These are phyloP conservation scores for Metarhizium rileyi DNA, from an alignment of 2,329 filamentous ascomycete genomes.

Conservation along the genomic window DNA sequence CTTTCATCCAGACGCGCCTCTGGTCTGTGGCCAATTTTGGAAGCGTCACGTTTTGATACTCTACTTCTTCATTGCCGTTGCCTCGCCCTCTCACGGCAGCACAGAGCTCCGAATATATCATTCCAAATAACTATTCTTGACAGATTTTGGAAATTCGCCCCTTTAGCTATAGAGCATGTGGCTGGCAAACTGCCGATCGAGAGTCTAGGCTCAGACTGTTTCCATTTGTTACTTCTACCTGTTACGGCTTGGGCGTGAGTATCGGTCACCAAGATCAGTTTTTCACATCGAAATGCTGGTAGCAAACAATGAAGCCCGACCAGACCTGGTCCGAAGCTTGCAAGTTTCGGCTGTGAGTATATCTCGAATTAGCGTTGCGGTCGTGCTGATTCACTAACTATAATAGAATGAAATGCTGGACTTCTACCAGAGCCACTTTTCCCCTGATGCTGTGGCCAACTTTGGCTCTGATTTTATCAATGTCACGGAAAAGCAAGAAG, in stretches of 20 bases:
- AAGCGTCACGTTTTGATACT: background rate
- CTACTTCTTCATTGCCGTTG: background rate
- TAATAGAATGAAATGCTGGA: constrained; percentile 46
- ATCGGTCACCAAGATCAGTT: background rate
- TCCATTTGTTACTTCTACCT: background rate
- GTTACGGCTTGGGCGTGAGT: background rate
- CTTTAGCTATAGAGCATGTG: background rate
- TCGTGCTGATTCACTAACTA: background rate
- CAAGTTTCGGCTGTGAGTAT: constrained; percentile 2
- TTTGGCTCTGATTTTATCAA: constrained; percentile 37
- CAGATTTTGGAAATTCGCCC: background rate
- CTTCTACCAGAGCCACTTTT: constrained; percentile 55
- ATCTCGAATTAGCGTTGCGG: background rate
- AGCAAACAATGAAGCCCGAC: background rate
- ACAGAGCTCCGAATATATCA: background rate
- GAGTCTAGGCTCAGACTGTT: background rate
- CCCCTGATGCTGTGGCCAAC: constrained; percentile 29
- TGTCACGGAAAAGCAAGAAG: constrained; percentile 22
- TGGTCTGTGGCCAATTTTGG: background rate
- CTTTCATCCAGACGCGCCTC: background rate
- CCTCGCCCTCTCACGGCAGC: background rate
- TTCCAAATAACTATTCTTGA: background rate
- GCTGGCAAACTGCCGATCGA: background rate
- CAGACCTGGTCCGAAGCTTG: background rate
- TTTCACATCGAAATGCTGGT: constrained; percentile 1